A percentile compares a stretch with the other conserved stretches of the same genome.
Evolutionary conservation across 140 eudicot species (phyloP).

Genomic region (Ambrosia hybrid): DNA sequence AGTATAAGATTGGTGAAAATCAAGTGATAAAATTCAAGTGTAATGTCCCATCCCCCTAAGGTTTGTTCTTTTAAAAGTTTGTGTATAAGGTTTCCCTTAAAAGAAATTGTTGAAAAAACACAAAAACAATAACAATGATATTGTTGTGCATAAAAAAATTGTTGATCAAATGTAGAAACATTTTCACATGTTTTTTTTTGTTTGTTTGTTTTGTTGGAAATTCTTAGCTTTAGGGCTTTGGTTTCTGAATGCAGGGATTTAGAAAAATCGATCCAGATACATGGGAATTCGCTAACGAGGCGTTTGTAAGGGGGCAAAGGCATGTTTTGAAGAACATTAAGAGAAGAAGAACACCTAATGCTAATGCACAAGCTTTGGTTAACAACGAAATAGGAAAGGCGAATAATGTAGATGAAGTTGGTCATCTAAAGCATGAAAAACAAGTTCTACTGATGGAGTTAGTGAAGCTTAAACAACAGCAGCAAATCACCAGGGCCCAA

Average conservation of each 20-base stretch:
- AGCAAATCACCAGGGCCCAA: slow-evolving; percentile 54
- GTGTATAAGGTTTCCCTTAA: too few species aligned
- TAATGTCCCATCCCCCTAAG: too few species aligned
- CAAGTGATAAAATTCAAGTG: too few species aligned
- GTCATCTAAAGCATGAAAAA: slow-evolving; percentile 60
- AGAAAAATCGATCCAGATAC: slow-evolving; percentile 88
- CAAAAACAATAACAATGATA: too few species aligned
- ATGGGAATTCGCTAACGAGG: slow-evolving; percentile 95
- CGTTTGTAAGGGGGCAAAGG: slow-evolving; percentile 63
- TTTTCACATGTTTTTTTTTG: not conserved
- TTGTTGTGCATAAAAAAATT: too few species aligned
- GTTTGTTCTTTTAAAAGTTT: too few species aligned
- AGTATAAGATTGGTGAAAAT: too few species aligned
- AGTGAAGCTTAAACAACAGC: slow-evolving; percentile 71
- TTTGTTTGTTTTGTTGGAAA: not conserved
- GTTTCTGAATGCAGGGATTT: slow-evolving; percentile 73
- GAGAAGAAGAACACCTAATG: slow-evolving; percentile 53
- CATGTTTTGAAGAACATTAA: slow-evolving; percentile 70
- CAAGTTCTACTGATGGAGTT: slow-evolving; percentile 62
- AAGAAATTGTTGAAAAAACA: too few species aligned
- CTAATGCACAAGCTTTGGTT: slow-evolving; percentile 33
- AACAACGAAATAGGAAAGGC: slow-evolving; percentile 41
- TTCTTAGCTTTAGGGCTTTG: slow-evolving; percentile 25
- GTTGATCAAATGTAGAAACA: not conserved
- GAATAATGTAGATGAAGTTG: slow-evolving; percentile 58